A percentile compares a stretch with the other conserved stretches of the same genome.
These are phyloP conservation scores for Pyracantha coccinea DNA, from an alignment of 331 rosid species.

Conservation along the genomic window DNA sequence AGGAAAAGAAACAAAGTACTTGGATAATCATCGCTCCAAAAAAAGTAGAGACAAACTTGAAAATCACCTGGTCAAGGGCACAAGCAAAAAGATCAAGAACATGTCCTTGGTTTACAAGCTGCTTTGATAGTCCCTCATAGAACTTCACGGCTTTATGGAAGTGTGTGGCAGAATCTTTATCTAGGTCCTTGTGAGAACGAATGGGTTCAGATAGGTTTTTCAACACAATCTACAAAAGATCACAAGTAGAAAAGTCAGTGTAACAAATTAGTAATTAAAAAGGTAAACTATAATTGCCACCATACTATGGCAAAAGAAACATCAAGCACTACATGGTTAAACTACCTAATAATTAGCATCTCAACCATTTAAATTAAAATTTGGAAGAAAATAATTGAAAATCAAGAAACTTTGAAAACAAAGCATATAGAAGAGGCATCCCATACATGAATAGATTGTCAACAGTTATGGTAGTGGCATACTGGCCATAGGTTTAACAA, in stretches of 20 bases:
- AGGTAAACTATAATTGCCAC: neutral
- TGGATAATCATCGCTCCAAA: neutral
- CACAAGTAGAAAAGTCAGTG: constrained; percentile 19
- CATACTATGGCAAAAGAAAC: neutral
- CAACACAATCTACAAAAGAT: constrained; percentile 66
- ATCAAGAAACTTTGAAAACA: neutral
- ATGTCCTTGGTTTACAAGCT: constrained; percentile 98
- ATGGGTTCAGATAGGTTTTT: constrained; percentile 86
- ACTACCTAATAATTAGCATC: neutral
- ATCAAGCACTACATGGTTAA: neutral
- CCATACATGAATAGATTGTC: neutral
- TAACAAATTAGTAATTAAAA: neutral
- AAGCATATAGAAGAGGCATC: neutral
- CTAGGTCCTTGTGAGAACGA: constrained; percentile 98
- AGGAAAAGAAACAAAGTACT: neutral
- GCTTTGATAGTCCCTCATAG: constrained; percentile 86
- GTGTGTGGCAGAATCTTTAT: constrained; percentile 86
- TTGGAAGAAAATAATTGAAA: neutral
- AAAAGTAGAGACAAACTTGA: constrained; percentile 1
- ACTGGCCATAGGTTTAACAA: neutral
- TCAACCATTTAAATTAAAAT: neutral
- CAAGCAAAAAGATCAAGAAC: constrained; percentile 92
- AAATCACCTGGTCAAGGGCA: constrained; percentile 92
- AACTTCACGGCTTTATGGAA: constrained; percentile 89
- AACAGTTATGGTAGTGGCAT: neutral